Evolutionary conservation across 1,284 basidiomycete genomes (phyloP), one percentile per base, ranked within the genome.

Genomic region (Cryptococcus sp.): DNA sequence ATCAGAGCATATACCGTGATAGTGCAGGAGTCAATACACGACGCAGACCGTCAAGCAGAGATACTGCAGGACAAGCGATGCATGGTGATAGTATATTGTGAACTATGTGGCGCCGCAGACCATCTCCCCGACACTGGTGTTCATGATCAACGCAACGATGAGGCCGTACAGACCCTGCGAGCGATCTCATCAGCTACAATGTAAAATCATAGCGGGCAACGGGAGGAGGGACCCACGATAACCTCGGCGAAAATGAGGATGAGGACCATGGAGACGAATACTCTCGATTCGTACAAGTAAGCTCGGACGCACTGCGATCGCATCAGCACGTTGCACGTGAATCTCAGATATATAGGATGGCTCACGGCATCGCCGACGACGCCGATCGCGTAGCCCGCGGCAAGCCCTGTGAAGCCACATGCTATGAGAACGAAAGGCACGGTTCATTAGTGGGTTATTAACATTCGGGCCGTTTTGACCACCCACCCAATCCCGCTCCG

Each of bases 311-410:
- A 83, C 78, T 82, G 66, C 30, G 22, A 15, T 35, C 50, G 11
- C 46, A 56, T 51, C 3, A 48, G 25, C 19, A 47, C 6, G 10
- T 23, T 17, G 1, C 13, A 42, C 61, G 50, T 54, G 53, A 43
- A 45, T 22, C 7, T 19, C 42, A 45, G 22, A 13, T 22, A 22
- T 38, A 39, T 30, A 45, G 39, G 39, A 1, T 17, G 11, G 75
- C 88, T 62, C 69, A 93, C 93, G 22, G 94, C 87, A 74, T 99
- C 95, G 56, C 94, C 95, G 25, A 98, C 92, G 62, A 89, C 86
- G 35, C 95, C 95, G 75, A 99, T 95, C n/a, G 95, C 93, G 74
- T 93, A 95, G 7, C 95, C 95, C 2, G 95, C 95, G n/a, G 93
- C 90, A 48, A 99, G 79, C 58, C 95, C 95, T 15, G 95, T 93